Conservation (phyloP, 352 stramenopile genomes). For the Plasmopara halstedii region DNA sequence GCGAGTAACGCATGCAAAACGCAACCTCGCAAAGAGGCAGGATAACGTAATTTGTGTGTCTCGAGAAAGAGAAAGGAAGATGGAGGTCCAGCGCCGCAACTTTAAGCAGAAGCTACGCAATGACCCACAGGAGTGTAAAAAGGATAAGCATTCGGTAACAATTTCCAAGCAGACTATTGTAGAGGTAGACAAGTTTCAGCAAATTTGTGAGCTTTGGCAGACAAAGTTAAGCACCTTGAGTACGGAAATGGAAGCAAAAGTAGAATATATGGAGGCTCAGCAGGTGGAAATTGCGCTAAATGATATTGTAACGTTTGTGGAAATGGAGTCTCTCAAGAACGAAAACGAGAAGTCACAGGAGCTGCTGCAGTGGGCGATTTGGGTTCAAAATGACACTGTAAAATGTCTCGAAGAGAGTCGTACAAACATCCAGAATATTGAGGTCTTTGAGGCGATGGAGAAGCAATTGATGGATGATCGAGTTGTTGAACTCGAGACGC, state of each 20-base stretch:
- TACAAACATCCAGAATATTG: conserved; percentile 14
- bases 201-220: conserved; percentile 26
- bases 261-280: conserved; percentile 13
- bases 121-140: conserved; percentile 1
- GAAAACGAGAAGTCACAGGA: conserved; percentile 6
- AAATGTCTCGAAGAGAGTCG: conserved; percentile 9
- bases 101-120: conserved; percentile 18
- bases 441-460: conserved; percentile 43
- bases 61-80: conserved; percentile 24
- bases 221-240: conserved; percentile 13
- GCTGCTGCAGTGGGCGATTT: conserved; percentile 9
- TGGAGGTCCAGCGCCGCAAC: conserved; percentile 10
- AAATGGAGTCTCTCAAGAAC: conserved; percentile 6
- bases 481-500: conserved; percentile 44
- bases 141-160: not conserved
- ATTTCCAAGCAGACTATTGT: conserved; percentile 7
- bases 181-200: conserved; percentile 31
- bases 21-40: not conserved
- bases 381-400: conserved; percentile 13
- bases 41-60: conserved; percentile 19
- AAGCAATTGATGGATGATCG: conserved; percentile 41
- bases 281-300: conserved; percentile 29
- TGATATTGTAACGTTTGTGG: conserved; percentile 31
- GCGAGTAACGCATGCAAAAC: not conserved
- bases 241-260: conserved; percentile 11